phyloP scores from a whole-genome alignment of 805 yeast species.

The Debaryomyces tyrocola region DNA sequence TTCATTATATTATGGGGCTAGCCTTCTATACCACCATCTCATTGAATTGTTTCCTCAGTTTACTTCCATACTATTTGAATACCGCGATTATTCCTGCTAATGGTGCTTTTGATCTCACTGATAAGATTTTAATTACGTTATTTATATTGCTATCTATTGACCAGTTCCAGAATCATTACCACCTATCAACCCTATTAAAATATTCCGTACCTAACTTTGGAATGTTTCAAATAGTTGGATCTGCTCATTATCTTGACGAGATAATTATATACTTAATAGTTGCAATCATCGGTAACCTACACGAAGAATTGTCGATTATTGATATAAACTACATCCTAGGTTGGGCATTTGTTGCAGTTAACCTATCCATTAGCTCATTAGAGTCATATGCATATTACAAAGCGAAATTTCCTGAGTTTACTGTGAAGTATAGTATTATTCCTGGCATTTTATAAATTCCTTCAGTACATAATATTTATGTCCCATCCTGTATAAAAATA shows the following conservation, averaged over 20 bases:
- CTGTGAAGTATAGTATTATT: conserved; percentile 31
- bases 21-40: conserved; percentile 55
- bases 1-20: conserved; percentile 67
- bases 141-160: conserved; percentile 52
- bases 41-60: conserved; percentile 27
- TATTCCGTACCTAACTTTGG: conserved; percentile 56
- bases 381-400: conserved; percentile 53
- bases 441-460: conserved; percentile 32
- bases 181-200: conserved; percentile 50
- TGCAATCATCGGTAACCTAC: conserved; percentile 15
- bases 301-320: conserved; percentile 15
- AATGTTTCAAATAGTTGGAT: conserved; percentile 49
- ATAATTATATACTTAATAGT: conserved; percentile 50
- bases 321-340: conserved; percentile 21
- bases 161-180: conserved; percentile 52
- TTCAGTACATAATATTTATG: not conserved
- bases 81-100: conserved; percentile 3
- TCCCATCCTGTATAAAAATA: conserved; percentile 3
- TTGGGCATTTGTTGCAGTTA: conserved; percentile 39
- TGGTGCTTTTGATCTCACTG: conserved; percentile 10
- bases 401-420: conserved; percentile 24
- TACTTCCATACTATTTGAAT: conserved; percentile 18
- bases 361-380: conserved; percentile 55
- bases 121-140: conserved; percentile 31
- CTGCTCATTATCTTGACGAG: conserved; percentile 75